Percentiles rank a stretch among this genome's conserved stretches.
phyloP scores from a whole-genome alignment of 2,329 filamentous ascomycete species.

The Fusarium protoensiforme region DNA sequence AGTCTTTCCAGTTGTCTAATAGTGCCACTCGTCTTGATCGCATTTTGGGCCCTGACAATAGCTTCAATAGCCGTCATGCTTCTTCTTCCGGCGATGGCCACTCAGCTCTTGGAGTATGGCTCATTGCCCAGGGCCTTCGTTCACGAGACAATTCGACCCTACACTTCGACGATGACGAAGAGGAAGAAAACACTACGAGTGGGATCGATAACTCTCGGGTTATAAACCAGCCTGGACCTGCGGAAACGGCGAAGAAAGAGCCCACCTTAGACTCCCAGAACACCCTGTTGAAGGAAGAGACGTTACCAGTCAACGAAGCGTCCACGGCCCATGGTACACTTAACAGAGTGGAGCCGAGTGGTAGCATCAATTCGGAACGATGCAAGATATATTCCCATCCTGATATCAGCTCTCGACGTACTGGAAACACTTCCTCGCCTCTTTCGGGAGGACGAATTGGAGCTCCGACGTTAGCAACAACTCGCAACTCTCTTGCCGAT shows the following conservation, averaged over 20 bases:
- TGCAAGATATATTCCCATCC: neutral
- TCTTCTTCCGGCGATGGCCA: constrained; percentile 48
- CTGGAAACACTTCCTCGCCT: neutral
- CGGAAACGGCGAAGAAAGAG: neutral
- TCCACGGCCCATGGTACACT: neutral
- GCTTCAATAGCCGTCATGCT: constrained; percentile 44
- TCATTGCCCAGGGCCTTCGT: constrained; percentile 49
- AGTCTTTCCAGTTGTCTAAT: constrained; percentile 32
- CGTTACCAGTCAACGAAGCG: neutral
- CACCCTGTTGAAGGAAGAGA: neutral
- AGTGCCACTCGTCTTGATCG: constrained; percentile 28
- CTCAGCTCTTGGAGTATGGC: constrained; percentile 51
- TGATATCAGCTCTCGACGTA: neutral
- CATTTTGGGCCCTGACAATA: constrained; percentile 38
- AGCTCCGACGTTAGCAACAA: constrained; percentile 20
- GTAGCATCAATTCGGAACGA: neutral
- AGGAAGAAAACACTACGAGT: constrained; percentile 8
- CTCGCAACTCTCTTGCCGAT: constrained; percentile 31
- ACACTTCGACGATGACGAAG: constrained; percentile 30
- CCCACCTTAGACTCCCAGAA: neutral
- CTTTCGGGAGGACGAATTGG: constrained; percentile 8
- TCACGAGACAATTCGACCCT: constrained; percentile 41
- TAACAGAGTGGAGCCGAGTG: neutral
- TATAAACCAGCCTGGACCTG: neutral
- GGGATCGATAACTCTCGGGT: neutral